Percentiles rank a stretch among this genome's conserved stretches.
phyloP scores from a whole-genome alignment of 768 basidiomycete genomes.

The Tylopilus cervinicoccineus region DNA sequence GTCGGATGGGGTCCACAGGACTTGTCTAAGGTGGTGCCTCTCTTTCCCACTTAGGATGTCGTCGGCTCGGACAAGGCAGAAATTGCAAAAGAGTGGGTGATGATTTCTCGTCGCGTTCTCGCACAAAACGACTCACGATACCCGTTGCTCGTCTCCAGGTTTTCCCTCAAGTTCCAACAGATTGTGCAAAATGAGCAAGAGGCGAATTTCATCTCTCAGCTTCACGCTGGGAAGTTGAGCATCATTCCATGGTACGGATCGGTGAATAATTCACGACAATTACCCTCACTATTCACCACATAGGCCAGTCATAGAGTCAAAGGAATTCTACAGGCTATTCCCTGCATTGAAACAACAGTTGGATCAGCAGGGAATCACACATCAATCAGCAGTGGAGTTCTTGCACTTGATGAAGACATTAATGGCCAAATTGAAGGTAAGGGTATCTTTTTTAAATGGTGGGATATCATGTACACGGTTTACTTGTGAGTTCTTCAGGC shows the following conservation, averaged over 20 bases:
- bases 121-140: background rate
- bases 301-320: slow-evolving; percentile 57
- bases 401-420: slow-evolving; percentile 55
- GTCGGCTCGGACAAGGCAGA: slow-evolving; percentile 58
- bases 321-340: slow-evolving; percentile 57
- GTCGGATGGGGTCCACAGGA: background rate
- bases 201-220: slow-evolving; percentile 56
- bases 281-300: background rate
- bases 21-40: background rate
- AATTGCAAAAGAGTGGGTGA: slow-evolving; percentile 51
- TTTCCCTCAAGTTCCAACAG: slow-evolving; percentile 52
- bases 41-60: slow-evolving; percentile 46
- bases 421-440: slow-evolving; percentile 68
- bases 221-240: slow-evolving; percentile 51
- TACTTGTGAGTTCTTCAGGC: slow-evolving; percentile 27
- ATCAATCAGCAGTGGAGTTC: slow-evolving; percentile 50
- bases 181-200: slow-evolving; percentile 62
- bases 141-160: slow-evolving; percentile 30
- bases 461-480: background rate
- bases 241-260: slow-evolving; percentile 53
- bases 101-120: background rate
- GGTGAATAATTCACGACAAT: background rate
- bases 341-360: slow-evolving; percentile 42
- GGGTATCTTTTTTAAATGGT: background rate
- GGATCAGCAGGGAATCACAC: slow-evolving; percentile 46